Evolutionary conservation across 2,329 filamentous ascomycete genomes (phyloP).

Genomic region (Eutypella sp.): DNA sequence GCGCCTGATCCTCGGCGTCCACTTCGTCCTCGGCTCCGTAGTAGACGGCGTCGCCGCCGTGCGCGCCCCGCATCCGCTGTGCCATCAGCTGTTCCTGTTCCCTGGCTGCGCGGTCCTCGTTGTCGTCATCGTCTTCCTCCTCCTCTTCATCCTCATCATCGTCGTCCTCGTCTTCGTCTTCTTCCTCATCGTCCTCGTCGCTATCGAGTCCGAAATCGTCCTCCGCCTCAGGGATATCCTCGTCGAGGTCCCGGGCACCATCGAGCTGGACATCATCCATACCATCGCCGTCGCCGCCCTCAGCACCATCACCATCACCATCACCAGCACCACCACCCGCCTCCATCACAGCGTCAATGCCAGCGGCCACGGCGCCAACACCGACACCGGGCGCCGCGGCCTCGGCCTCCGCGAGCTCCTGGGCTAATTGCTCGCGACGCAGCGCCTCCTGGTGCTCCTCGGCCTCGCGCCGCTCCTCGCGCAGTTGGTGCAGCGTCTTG

Average conservation of each 20-base stretch:
- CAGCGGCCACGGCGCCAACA: slow-evolving; percentile 28
- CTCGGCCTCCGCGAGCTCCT: slow-evolving; percentile 69
- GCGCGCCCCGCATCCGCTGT: slow-evolving; percentile 40
- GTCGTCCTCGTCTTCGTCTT: slow-evolving; percentile 31
- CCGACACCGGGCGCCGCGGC: slow-evolving; percentile 39
- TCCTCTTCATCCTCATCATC: slow-evolving; percentile 33
- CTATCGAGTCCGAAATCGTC: slow-evolving; percentile 47
- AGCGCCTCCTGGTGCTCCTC: slow-evolving; percentile 78
- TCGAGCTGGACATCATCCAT: slow-evolving; percentile 55
- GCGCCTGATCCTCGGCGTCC: slow-evolving; percentile 51
- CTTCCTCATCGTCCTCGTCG: slow-evolving; percentile 35
- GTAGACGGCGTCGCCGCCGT: slow-evolving; percentile 57
- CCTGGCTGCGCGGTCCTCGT: slow-evolving; percentile 24
- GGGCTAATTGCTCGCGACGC: slow-evolving; percentile 63
- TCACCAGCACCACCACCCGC: slow-evolving; percentile 36
- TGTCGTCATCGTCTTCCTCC: slow-evolving; percentile 25
- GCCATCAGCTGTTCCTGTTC: slow-evolving; percentile 39
- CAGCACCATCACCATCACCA: slow-evolving; percentile 33
- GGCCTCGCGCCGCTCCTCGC: slow-evolving; percentile 83
- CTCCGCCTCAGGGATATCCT: slow-evolving; percentile 67
- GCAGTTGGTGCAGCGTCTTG: slow-evolving; percentile 86
- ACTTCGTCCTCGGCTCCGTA: slow-evolving; percentile 50
- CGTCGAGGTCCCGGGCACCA: slow-evolving; percentile 59
- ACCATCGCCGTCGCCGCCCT: slow-evolving; percentile 40
- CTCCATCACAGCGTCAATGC: slow-evolving; percentile 19